phyloP scores from a whole-genome alignment of 1,284 basidiomycete species.

The Rugosomyces carneus region DNA sequence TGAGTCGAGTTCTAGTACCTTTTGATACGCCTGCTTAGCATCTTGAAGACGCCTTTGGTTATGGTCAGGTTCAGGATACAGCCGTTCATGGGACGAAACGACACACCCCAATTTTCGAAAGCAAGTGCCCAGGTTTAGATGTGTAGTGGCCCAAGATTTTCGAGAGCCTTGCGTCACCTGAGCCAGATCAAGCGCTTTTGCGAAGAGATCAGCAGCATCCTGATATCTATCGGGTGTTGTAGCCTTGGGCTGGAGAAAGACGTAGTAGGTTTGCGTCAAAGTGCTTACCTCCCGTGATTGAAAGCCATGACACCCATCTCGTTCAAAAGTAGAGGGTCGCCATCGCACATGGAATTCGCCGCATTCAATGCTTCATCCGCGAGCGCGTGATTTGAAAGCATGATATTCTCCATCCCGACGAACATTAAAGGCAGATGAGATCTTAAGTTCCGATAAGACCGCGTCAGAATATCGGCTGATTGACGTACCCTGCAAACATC shows the following conservation, averaged over 20 bases:
- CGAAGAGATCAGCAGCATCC: constrained; percentile 66
- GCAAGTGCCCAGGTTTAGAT: constrained; percentile 87
- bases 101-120: constrained; percentile 69
- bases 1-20: constrained; percentile 78
- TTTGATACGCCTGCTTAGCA: constrained; percentile 66
- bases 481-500: constrained; percentile 83
- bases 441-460: constrained; percentile 33
- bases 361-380: constrained; percentile 88
- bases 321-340: constrained; percentile 87
- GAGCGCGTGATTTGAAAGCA: constrained; percentile 75
- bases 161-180: constrained; percentile 81
- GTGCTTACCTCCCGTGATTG: constrained; percentile 73
- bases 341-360: constrained; percentile 72
- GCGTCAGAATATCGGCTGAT: neutral
- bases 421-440: constrained; percentile 93
- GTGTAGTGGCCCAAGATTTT: constrained; percentile 80
- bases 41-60: constrained; percentile 56
- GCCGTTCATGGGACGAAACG: neutral
- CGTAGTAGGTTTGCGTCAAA: neutral
- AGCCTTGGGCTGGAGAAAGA: too few relatives aligned
- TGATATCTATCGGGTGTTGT: constrained; percentile 44
- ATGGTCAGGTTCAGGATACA: neutral
- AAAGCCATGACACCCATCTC: constrained; percentile 93
- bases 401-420: constrained; percentile 97
- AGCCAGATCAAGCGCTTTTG: constrained; percentile 67